Base-by-base conservation (phyloP, 2,329 filamentous ascomycete genomes). In the Seiridium unicorne region DNA sequence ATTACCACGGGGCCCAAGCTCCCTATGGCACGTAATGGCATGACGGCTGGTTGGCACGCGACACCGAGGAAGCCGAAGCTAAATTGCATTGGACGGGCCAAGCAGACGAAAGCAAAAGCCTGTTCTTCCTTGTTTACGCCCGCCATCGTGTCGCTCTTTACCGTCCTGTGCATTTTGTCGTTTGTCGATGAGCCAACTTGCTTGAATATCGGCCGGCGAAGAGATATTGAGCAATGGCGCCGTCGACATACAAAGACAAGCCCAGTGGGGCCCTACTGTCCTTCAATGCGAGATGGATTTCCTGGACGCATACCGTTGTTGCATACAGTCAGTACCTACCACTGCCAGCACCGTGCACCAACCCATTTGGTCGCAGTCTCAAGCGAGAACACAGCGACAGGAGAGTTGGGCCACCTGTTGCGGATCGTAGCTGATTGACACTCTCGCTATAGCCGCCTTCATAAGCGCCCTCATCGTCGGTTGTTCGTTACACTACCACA, bases 211-310 rank as follows among this genome's bases (percentile, higher is more conserved):
- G 46, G 9, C 10, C 9, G 46, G 5, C 32, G 49, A 13, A 35
- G 49, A 53, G n/a, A n/a, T 36, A 10, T n/a, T 35, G 38, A 38
- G 40, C 32, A 13, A 82, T 82, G 79, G 74, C 77, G 62, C 68
- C 73, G 60, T 35, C 55, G 26, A 82, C 78, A 67, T 88, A 85
- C 76, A 89, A 89, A 76, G 86, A 89, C 77, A 87, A 87, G 75
- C 83, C 86, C 66, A 79, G 78, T 65, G 84, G 85, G 68, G 81
- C 85, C 60, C 76, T 88, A 65, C 72, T 87, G 62, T 76, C 82
- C 65, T 84, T 99, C 72, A 93, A 89, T 73, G 95, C 92, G 66
- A 90, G 89, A 82, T 97, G 92, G 91, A 83, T 99, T 66, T 92
- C 93, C 61, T 96, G 91, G 85, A 77, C 87, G 65, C 95, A 99